Base-by-base conservation (phyloP, 2,329 filamentous ascomycete species). In the Didymella pomorum region DNA sequence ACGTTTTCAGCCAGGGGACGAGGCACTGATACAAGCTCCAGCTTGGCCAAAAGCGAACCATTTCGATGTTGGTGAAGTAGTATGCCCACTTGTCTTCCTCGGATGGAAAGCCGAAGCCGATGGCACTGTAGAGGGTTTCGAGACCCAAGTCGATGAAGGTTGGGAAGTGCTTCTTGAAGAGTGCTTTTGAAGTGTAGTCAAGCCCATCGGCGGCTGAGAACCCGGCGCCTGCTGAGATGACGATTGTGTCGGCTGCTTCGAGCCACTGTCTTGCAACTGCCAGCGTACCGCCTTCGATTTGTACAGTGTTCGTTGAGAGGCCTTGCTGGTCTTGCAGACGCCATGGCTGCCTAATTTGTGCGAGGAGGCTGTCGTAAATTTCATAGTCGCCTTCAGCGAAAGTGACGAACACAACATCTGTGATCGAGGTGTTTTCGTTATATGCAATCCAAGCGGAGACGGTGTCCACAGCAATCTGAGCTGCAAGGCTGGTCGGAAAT, bases 201-300 rank as follows among this genome's bases (percentile, higher is more conserved):
- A 77, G 56, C 3, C 73, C 74, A 5, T 66, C 68, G 18, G 75
- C 70, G n/a, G 74, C 75, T 8, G 72, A 76, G 11, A 77, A 61
- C 4, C 73, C 74, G 7, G 74, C 74, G 11, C 75, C 75, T 12
- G 72, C 75, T 46, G 67, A 72, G 21, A 76, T 60, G 26, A 77
- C 52, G 31, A 77, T 54, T 4, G 60, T 52, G 14, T 69, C 68
- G 14, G 70, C 64, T 25, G 66, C 56, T 11, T 28, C 31, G 18
- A 76, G 62, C 72, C 73, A 75, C 12, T 41, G n/a, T n/a, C 53
- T 42, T 31, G 63, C 49, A 55, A n/a, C 39, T 11, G 18, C 12
- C 9, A 58, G 49, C 1, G 59, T 64, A 31, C 8, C 20, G 20
- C 52, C 37, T 37, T 60, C 43, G n/a, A 60, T n/a, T 41, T 51